Evolutionary conservation across 805 yeast genomes (phyloP).

Genomic region (Kluyveromyces starmeri): DNA sequence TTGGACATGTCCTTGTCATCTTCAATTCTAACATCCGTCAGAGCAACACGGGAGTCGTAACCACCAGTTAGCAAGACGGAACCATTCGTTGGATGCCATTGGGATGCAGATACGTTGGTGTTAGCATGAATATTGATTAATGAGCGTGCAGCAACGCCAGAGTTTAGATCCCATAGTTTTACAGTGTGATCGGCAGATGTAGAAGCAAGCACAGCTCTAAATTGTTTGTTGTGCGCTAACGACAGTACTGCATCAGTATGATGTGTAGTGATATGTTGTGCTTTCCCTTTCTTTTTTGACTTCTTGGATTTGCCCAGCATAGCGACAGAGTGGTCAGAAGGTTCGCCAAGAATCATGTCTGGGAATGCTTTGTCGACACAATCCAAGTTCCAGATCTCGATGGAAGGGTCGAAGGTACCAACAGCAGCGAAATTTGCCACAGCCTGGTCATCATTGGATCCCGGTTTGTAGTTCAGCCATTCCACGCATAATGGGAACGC

Average conservation of each 20-base stretch:
- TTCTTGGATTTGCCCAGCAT: constrained; percentile 37
- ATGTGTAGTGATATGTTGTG: constrained; percentile 54
- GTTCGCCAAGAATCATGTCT: constrained; percentile 82
- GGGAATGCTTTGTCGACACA: constrained; percentile 91
- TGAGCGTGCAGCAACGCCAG: constrained; percentile 70
- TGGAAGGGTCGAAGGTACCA: constrained; percentile 95
- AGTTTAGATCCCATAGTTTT: constrained; percentile 86
- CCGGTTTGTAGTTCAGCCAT: constrained; percentile 78
- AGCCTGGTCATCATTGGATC: constrained; percentile 36
- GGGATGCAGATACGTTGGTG: constrained; percentile 74
- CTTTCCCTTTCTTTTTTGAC: constrained; percentile 40
- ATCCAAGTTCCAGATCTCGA: constrained; percentile 95
- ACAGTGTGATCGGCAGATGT: constrained; percentile 94
- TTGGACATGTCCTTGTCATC: constrained; percentile 52
- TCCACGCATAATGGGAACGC: constrained; percentile 95
- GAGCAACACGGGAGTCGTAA: constrained; percentile 73
- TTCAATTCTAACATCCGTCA: constrained; percentile 77
- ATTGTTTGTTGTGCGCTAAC: constrained; percentile 69
- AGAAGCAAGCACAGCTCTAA: constrained; percentile 81
- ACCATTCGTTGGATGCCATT: constrained; percentile 71
- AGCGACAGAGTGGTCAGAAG: constrained; percentile 34
- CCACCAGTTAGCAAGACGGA: constrained; percentile 82
- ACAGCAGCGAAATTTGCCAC: constrained; percentile 90
- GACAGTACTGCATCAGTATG: constrained; percentile 94
- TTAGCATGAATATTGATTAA: constrained; percentile 57